Percentiles rank a stretch among this genome's conserved stretches.
Evolutionary conservation across 31 red algal genomes (phyloP).

Genomic region (Bonnemaisonia californica): DNA sequence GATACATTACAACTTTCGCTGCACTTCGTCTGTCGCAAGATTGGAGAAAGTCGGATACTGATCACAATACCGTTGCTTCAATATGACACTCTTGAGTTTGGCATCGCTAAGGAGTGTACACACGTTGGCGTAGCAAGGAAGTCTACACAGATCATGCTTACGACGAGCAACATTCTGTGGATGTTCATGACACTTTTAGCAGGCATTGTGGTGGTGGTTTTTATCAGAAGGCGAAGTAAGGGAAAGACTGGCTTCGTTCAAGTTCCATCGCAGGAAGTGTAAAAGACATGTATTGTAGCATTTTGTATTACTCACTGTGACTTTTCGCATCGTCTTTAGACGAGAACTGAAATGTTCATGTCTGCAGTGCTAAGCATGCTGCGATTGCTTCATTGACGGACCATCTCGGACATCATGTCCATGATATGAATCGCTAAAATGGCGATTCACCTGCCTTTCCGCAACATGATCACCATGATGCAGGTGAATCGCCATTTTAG

Average conservation of each 20-base stretch:
- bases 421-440: too few relatives aligned
- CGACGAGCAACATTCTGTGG: conserved; percentile 39
- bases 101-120: conserved; percentile 74
- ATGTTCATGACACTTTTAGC: conserved; percentile 11
- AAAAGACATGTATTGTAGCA: too few relatives aligned
- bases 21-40: conserved; percentile 57
- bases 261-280: neutral
- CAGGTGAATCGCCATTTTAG: too few relatives aligned
- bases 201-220: conserved; percentile 16
- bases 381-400: too few relatives aligned
- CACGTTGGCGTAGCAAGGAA: conserved; percentile 46
- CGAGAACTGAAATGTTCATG: too few relatives aligned
- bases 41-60: conserved; percentile 64
- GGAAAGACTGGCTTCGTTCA: neutral
- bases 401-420: too few relatives aligned
- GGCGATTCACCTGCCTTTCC: too few relatives aligned
- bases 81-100: conserved; percentile 76
- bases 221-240: neutral
- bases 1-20: conserved; percentile 40
- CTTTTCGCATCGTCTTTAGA: too few relatives aligned
- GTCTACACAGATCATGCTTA: conserved; percentile 57
- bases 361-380: too few relatives aligned
- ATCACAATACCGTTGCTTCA: conserved; percentile 66
- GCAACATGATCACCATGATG: too few relatives aligned
- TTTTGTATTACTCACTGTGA: too few relatives aligned